Percentiles rank a stretch among this genome's conserved stretches.
These are phyloP conservation scores for Glycyrrhiza uralensis DNA, from an alignment of 306 rosid genomes.

Conservation along the genomic window DNA sequence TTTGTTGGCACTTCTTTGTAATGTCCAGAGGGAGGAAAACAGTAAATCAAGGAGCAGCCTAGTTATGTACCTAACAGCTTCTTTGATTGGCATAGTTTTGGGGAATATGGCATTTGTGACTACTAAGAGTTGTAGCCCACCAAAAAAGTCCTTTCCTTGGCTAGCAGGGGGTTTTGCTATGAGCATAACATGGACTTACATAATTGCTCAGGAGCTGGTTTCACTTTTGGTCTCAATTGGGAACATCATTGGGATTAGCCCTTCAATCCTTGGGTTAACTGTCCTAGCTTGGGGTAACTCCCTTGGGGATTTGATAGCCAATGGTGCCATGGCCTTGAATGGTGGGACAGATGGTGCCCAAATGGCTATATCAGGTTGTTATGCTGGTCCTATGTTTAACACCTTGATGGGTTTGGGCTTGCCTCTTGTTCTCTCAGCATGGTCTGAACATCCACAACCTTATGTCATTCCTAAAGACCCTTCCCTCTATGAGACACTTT, in stretches of 20 bases:
- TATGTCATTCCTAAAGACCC: slow-evolving; percentile 46
- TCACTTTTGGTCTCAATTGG: slow-evolving; percentile 56
- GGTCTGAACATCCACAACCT: slow-evolving; percentile 46
- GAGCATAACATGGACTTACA: slow-evolving; percentile 83
- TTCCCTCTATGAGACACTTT: slow-evolving; percentile 45
- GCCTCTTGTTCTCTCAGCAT: slow-evolving; percentile 50
- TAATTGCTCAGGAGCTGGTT: slow-evolving; percentile 67
- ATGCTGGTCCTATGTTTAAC: slow-evolving; percentile 79
- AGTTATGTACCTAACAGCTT: slow-evolving; percentile 32
- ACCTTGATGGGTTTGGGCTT: slow-evolving; percentile 69
- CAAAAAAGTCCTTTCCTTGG: slow-evolving; percentile 65
- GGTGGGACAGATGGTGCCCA: slow-evolving; percentile 78
- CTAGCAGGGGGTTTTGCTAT: slow-evolving; percentile 63
- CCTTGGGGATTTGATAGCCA: slow-evolving; percentile 64
- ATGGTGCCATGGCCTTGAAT: slow-evolving; percentile 62
- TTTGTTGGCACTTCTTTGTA: slow-evolving; percentile 43
- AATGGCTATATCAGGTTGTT: slow-evolving; percentile 76
- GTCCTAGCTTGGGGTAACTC: slow-evolving; percentile 60
- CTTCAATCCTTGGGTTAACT: slow-evolving; percentile 42
- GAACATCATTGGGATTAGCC: slow-evolving; percentile 35
- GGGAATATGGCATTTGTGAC: slow-evolving; percentile 51
- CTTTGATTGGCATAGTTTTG: slow-evolving; percentile 49
- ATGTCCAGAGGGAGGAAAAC: slow-evolving; percentile 40
- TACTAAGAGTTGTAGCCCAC: slow-evolving; percentile 53
- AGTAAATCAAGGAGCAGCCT: slow-evolving; percentile 16